Evolutionary conservation across 2,329 filamentous ascomycete genomes (phyloP).

Genomic region (Chrysoporthe puriensis): DNA sequence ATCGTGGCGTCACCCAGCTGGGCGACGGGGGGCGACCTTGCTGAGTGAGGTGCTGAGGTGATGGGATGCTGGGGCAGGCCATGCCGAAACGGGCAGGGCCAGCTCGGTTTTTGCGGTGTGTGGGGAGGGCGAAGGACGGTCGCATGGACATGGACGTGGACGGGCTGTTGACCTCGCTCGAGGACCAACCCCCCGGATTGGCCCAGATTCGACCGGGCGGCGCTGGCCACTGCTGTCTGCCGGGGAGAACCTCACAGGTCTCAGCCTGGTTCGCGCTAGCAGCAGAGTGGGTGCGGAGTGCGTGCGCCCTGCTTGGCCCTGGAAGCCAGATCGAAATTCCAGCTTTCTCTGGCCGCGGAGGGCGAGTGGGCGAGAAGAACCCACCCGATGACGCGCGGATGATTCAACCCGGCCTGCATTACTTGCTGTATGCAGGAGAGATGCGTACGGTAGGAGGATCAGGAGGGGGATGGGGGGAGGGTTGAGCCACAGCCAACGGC

Average conservation of each 20-base stretch:
- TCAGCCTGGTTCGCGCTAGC: constrained; percentile 35
- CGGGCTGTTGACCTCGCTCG: not conserved
- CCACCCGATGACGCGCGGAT: constrained; percentile 27
- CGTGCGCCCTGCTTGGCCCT: not conserved
- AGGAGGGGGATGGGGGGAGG: not conserved
- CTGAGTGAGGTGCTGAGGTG: constrained; percentile 1
- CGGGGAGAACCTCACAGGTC: constrained; percentile 32
- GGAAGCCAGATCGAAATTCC: constrained; percentile 16
- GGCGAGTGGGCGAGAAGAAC: constrained; percentile 12
- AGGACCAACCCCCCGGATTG: not conserved
- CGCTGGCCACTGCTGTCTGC: not conserved
- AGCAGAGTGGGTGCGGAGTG: constrained; percentile 28
- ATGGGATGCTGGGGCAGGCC: constrained; percentile 4
- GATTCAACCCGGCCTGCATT: constrained; percentile 17
- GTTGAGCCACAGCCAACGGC: constrained; percentile 12
- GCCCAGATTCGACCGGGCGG: constrained; percentile 20
- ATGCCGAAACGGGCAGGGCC: constrained; percentile 19
- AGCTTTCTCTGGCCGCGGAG: not conserved
- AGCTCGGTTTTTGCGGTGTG: constrained; percentile 13
- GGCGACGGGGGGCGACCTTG: constrained; percentile 23
- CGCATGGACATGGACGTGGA: too few relatives aligned
- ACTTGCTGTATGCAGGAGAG: constrained; percentile 13
- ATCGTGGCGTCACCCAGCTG: constrained; percentile 13
- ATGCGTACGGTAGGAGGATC: constrained; percentile 11
- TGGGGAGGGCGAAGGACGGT: not conserved